Evolutionary conservation across 257 asterid species (phyloP).

Genomic region (Marsdenia floribunda): DNA sequence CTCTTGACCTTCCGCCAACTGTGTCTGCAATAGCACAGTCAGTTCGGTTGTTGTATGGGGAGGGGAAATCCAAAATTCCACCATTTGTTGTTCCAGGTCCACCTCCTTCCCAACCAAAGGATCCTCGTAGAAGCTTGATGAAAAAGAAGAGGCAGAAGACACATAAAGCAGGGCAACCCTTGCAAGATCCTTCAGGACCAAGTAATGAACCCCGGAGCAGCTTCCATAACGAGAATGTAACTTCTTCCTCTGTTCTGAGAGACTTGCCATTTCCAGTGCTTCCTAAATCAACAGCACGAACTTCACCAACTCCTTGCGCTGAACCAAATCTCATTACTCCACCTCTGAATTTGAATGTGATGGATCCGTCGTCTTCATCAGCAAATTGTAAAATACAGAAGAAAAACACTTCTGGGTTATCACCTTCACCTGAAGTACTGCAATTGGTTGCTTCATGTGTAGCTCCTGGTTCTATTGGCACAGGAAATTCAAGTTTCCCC

Average conservation of each 20-base stretch:
- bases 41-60: conserved; percentile 76
- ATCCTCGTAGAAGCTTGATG: conserved; percentile 51
- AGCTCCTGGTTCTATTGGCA: conserved; percentile 31
- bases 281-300: conserved; percentile 21
- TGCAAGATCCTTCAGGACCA: conserved; percentile 22
- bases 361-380: conserved; percentile 31
- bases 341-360: conserved; percentile 13
- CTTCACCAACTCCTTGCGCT: conserved; percentile 21
- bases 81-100: conserved; percentile 77
- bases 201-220: conserved; percentile 13
- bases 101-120: conserved; percentile 69
- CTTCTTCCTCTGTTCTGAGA: conserved; percentile 33
- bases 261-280: conserved; percentile 24
- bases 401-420: conserved; percentile 18
- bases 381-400: conserved; percentile 21
- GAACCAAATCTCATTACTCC: conserved; percentile 24
- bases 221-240: conserved; percentile 33
- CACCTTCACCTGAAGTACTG: conserved; percentile 44
- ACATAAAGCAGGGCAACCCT: conserved; percentile 21
- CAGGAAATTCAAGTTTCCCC: conserved; percentile 5
- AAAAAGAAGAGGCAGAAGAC: conserved; percentile 36
- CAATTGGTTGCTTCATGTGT: conserved; percentile 33
- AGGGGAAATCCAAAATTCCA: conserved; percentile 53
- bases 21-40: conserved; percentile 81
- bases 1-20: conserved; percentile 55